Evolutionary conservation across 345 rosid genomes (phyloP).

Genomic region (Streptanthus diversifolius): DNA sequence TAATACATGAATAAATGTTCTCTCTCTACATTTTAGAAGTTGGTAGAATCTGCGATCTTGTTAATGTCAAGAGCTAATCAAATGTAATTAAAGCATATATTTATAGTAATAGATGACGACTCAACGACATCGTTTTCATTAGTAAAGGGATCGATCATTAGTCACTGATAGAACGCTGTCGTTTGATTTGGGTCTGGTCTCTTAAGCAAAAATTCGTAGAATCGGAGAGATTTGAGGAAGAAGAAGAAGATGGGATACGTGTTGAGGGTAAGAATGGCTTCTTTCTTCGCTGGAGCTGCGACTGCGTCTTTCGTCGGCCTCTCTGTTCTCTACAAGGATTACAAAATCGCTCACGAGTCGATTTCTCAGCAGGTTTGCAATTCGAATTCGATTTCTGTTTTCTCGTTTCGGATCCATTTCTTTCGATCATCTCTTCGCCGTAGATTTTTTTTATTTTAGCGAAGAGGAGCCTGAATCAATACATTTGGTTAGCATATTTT

Average conservation of each 20-base stretch:
- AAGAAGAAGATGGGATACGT: slow-evolving; percentile 71
- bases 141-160: too few relatives aligned
- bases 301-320: slow-evolving; percentile 74
- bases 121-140: too few relatives aligned
- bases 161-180: too few relatives aligned
- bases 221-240: slow-evolving; percentile 13
- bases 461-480: background rate
- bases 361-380: slow-evolving; percentile 65
- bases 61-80: too few relatives aligned
- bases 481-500: background rate
- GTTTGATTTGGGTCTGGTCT: background rate
- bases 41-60: too few relatives aligned
- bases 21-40: too few relatives aligned
- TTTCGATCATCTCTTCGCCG: background rate
- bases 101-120: too few relatives aligned
- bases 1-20: too few relatives aligned
- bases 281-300: slow-evolving; percentile 91
- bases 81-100: too few relatives aligned
- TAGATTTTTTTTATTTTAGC: too few relatives aligned
- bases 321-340: slow-evolving; percentile 74
- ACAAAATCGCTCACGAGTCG: slow-evolving; percentile 75
- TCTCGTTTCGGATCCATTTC: slow-evolving; percentile 3
- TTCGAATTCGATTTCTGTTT: background rate
- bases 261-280: slow-evolving; percentile 82
- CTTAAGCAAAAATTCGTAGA: background rate